A percentile compares a stretch with the other conserved stretches of the same genome.
phyloP scores from a whole-genome alignment of 306 rosid species.

The Oemleria cerasiformis region DNA sequence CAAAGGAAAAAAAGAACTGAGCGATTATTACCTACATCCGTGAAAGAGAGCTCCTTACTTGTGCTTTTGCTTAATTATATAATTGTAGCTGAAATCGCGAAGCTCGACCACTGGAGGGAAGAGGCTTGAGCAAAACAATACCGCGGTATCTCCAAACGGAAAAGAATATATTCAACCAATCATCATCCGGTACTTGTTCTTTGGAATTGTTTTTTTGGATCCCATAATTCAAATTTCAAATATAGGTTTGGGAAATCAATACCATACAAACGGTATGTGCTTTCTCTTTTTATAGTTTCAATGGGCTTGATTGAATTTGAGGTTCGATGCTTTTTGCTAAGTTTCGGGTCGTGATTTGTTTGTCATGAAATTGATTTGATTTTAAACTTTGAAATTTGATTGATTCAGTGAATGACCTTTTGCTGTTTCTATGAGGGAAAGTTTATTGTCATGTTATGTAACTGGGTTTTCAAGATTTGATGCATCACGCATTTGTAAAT shows the following conservation, averaged over 20 bases:
- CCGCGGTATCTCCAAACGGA: neutral
- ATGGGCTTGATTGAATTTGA: neutral
- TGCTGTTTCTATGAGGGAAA: neutral
- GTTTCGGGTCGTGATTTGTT: neutral
- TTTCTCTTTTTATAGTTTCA: neutral
- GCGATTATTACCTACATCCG: neutral
- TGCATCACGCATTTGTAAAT: neutral
- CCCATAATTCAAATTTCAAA: too few species aligned
- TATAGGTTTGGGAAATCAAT: too few species aligned
- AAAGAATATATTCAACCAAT: neutral
- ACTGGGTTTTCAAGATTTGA: neutral
- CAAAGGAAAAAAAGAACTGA: too few species aligned
- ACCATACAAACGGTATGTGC: neutral
- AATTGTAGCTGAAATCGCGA: neutral
- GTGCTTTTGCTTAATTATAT: neutral
- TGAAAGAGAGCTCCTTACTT: neutral
- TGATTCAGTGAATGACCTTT: neutral
- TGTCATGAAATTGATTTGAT: neutral
- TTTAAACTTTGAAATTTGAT: neutral
- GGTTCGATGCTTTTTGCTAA: neutral
- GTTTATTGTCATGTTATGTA: neutral
- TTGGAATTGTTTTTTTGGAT: neutral
- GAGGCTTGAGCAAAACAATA: neutral
- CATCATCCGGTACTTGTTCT: neutral
- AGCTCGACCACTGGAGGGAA: neutral